Evolutionary conservation across 208 protist genomes (phyloP).

Genomic region (Leishmania aethiopica): DNA sequence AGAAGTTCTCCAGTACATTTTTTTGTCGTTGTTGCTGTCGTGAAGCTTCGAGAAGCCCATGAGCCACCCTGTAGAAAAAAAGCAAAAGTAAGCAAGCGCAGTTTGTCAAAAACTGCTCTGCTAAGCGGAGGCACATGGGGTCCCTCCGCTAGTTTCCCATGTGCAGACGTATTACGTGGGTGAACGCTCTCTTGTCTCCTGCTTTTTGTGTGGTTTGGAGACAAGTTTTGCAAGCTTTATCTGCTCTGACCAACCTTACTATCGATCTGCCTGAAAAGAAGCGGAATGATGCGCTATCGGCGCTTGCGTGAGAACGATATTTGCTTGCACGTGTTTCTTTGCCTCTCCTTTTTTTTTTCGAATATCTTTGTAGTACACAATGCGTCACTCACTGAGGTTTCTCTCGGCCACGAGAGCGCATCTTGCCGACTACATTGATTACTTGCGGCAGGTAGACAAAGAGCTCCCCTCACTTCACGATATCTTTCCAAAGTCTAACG

Average conservation of each 20-base stretch:
- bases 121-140: neutral
- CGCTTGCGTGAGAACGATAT: neutral
- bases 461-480: slow-evolving; percentile 71
- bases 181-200: neutral
- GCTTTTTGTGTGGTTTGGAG: neutral
- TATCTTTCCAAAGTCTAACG: slow-evolving; percentile 60
- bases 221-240: neutral
- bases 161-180: neutral
- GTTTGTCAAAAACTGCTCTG: neutral
- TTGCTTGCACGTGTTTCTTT: neutral
- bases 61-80: neutral
- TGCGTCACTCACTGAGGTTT: slow-evolving; percentile 21
- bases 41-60: neutral
- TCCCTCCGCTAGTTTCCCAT: neutral
- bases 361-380: slow-evolving; percentile 8
- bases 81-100: neutral
- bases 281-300: neutral
- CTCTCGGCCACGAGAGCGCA: slow-evolving; percentile 29
- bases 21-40: neutral
- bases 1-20: neutral
- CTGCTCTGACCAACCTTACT: neutral
- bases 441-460: slow-evolving; percentile 58
- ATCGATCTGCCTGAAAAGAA: neutral
- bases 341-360: neutral
- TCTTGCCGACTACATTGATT: slow-evolving; percentile 61